Evolutionary conservation across 2,329 filamentous ascomycete genomes (phyloP).

Genomic region (Penicillium frequentans): DNA sequence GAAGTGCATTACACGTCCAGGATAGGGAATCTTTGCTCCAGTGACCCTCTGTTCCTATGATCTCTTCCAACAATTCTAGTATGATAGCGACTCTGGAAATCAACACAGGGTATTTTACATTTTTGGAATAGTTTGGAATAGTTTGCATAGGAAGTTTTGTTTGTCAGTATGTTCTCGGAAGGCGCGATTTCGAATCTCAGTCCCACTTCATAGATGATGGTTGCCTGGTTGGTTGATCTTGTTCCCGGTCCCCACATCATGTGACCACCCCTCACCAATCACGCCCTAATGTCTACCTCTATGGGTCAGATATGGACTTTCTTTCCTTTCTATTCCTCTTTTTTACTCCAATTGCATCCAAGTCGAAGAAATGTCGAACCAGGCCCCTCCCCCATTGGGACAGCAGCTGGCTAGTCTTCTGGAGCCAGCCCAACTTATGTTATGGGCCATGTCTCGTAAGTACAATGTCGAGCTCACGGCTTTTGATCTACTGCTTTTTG

Average conservation of each 20-base stretch:
- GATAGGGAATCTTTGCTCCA: too few species aligned
- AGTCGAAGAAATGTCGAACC: not conserved
- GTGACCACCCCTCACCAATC: not conserved
- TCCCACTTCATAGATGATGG: too few species aligned
- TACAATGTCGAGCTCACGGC: not conserved
- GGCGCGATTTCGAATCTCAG: too few species aligned
- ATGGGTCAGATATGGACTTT: not conserved
- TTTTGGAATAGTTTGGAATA: too few species aligned
- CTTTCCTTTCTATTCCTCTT: not conserved
- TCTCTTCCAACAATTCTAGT: too few species aligned
- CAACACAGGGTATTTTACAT: too few species aligned
- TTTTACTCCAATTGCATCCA: not conserved
- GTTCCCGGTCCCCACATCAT: not conserved
- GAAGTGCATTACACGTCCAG: too few species aligned
- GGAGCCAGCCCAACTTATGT: slow-evolving; percentile 27
- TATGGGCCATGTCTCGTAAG: slow-evolving; percentile 30
- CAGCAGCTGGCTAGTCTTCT: slow-evolving; percentile 21
- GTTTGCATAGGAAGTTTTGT: too few species aligned
- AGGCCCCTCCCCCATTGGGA: not conserved
- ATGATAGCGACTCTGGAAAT: too few species aligned
- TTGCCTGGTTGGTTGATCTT: too few species aligned
- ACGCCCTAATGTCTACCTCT: not conserved
- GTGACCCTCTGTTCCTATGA: too few species aligned
- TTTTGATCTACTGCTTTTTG: not conserved
- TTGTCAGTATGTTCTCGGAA: too few species aligned